Percentiles rank a stretch among this genome's conserved stretches.
These are phyloP conservation scores for Pistacia atlantica DNA, from an alignment of 345 rosid species.

Conservation along the genomic window DNA sequence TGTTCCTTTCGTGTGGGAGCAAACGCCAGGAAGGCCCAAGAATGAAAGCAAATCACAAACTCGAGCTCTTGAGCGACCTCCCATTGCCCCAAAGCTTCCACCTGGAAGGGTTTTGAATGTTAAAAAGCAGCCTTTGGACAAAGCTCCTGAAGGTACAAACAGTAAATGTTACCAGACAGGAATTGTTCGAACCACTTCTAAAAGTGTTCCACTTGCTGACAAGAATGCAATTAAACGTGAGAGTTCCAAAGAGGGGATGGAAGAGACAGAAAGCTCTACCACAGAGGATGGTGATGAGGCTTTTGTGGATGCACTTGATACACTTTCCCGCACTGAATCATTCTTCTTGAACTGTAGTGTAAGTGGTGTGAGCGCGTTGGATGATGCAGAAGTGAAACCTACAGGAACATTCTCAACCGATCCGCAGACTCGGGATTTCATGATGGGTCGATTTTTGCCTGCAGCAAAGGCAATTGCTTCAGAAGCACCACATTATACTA, in stretches of 20 bases:
- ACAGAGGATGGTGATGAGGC: constrained; percentile 37
- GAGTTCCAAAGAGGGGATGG: constrained; percentile 30
- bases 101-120: constrained; percentile 61
- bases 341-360: constrained; percentile 61
- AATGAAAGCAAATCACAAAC: constrained; percentile 43
- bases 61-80: constrained; percentile 29
- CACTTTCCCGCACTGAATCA: constrained; percentile 59
- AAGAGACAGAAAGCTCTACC: constrained; percentile 31
- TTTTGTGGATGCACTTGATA: constrained; percentile 56
- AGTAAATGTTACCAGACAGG: constrained; percentile 12
- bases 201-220: constrained; percentile 18
- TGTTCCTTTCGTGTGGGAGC: constrained; percentile 93
- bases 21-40: constrained; percentile 80
- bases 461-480: constrained; percentile 93
- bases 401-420: constrained; percentile 54
- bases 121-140: constrained; percentile 30
- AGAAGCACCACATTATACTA: constrained; percentile 52
- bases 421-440: constrained; percentile 62
- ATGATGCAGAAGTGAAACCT: constrained; percentile 49
- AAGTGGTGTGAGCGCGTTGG: constrained; percentile 57
- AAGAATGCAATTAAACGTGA: constrained; percentile 20
- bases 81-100: constrained; percentile 76
- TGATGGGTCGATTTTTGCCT: constrained; percentile 93
- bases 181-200: constrained; percentile 15
- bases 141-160: constrained; percentile 24